A percentile compares a stretch with the other conserved stretches of the same genome.
Evolutionary conservation across 495 filamentous ascomycete genomes (phyloP).

Genomic region (Lasiosphaeria hispida): DNA sequence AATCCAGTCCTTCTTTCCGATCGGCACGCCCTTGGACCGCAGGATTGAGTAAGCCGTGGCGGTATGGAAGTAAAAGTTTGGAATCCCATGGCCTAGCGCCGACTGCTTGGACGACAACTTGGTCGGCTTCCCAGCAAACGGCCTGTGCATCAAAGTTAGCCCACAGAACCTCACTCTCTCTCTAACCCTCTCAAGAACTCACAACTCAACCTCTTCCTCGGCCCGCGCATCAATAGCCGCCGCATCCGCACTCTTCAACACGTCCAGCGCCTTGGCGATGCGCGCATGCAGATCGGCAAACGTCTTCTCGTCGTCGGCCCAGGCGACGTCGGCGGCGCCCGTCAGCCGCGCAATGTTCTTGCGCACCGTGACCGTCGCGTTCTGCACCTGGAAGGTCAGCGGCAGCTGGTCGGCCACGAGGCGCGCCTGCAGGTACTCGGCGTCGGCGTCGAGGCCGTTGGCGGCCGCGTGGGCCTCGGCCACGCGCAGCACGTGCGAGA

Average conservation of each 20-base stretch:
- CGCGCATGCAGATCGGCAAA: constrained; percentile 20
- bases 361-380: constrained; percentile 30
- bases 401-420: constrained; percentile 48
- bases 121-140: neutral
- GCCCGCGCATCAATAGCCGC: constrained; percentile 34
- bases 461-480: constrained; percentile 26
- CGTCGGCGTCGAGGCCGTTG: constrained; percentile 17
- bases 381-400: constrained; percentile 48
- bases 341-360: constrained; percentile 19
- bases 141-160: constrained; percentile 2
- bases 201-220: constrained; percentile 30
- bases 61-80: constrained; percentile 61
- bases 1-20: constrained; percentile 56
- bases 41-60: constrained; percentile 54
- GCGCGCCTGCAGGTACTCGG: constrained; percentile 27
- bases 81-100: constrained; percentile 40
- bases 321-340: constrained; percentile 6
- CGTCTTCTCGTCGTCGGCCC: constrained; percentile 25
- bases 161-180: neutral
- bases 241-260: constrained; percentile 37
- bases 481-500: constrained; percentile 26
- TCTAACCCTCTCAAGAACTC: constrained; percentile 2
- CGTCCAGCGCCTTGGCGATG: constrained; percentile 19
- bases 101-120: constrained; percentile 23
- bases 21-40: constrained; percentile 51